Evolutionary conservation across 2,329 filamentous ascomycete species (phyloP).

Genomic region (Aspergillus novofumigatus): DNA sequence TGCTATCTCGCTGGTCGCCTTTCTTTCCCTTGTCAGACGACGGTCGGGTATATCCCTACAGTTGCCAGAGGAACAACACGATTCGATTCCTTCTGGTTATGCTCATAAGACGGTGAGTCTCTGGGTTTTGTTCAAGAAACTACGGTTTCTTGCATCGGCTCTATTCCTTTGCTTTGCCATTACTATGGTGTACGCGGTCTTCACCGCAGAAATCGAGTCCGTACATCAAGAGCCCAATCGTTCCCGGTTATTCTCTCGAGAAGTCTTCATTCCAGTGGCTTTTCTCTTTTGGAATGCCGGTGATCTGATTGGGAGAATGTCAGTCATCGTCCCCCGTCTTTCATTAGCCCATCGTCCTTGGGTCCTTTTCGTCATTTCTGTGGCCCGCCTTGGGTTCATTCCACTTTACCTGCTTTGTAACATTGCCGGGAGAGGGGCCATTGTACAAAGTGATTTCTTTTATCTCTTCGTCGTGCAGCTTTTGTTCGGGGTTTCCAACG

Average conservation of each 20-base stretch:
- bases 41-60: conserved; percentile 10
- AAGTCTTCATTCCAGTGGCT: conserved; percentile 80
- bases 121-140: conserved; percentile 65
- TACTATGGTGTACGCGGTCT: conserved; percentile 94
- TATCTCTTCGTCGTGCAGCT: conserved; percentile 82
- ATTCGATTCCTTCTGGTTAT: conserved; percentile 14
- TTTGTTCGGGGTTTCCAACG: conserved; percentile 78
- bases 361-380: conserved; percentile 62
- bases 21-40: conserved; percentile 66
- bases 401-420: conserved; percentile 91
- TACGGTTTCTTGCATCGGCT: conserved; percentile 71
- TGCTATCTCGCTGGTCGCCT: conserved; percentile 63
- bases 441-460: conserved; percentile 76
- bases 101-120: conserved; percentile 54
- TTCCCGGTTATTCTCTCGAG: conserved; percentile 59
- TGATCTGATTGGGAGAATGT: conserved; percentile 72
- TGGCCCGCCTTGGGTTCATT: conserved; percentile 66
- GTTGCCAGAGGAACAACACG: conserved; percentile 22
- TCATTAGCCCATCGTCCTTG: conserved; percentile 59
- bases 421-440: conserved; percentile 68
- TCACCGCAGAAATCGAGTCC: conserved; percentile 66
- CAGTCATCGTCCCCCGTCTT: conserved; percentile 57
- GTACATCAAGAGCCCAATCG: conserved; percentile 37
- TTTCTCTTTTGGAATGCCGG: conserved; percentile 94
- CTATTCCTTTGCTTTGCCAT: conserved; percentile 76